Percentiles rank a stretch among this genome's conserved stretches.
These are phyloP conservation scores for Monosporozyma yasuniensis DNA, from an alignment of 805 yeast species.

Conservation along the genomic window DNA sequence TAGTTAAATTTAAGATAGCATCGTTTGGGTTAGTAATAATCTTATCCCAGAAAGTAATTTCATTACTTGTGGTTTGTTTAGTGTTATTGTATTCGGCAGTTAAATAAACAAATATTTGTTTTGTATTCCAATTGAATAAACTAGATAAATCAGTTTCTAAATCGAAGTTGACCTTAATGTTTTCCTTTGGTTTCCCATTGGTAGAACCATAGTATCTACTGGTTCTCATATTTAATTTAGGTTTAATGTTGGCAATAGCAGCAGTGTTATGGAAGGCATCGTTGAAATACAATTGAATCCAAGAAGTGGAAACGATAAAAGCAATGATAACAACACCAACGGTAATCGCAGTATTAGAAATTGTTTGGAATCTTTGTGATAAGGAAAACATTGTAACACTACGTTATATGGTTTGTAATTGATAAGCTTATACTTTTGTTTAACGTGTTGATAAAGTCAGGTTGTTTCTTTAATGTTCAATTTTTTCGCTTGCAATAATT, in stretches of 20 bases:
- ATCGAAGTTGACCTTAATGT: conserved; percentile 62
- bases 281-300: conserved; percentile 38
- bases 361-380: conserved; percentile 39
- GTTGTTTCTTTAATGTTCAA: background rate
- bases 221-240: conserved; percentile 39
- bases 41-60: conserved; percentile 85
- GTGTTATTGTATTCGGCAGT: conserved; percentile 69
- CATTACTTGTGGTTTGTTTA: conserved; percentile 39
- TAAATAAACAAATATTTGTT: conserved; percentile 85
- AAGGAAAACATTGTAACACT: conserved; percentile 36
- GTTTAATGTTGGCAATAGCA: conserved; percentile 30
- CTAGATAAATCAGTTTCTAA: conserved; percentile 65
- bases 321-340: conserved; percentile 40
- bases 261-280: conserved; percentile 39
- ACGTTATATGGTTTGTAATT: too few species aligned
- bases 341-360: conserved; percentile 47
- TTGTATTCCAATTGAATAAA: conserved; percentile 93
- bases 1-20: conserved; percentile 46
- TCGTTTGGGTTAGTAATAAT: conserved; percentile 53
- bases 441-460: background rate
- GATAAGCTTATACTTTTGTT: background rate
- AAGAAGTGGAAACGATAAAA: conserved; percentile 40
- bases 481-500: background rate
- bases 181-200: conserved; percentile 64
- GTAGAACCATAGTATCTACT: conserved; percentile 62